Percentiles rank a stretch among this genome's conserved stretches.
phyloP scores from a whole-genome alignment of 1,284 basidiomycete species.

The Heterobasidion parviporum region DNA sequence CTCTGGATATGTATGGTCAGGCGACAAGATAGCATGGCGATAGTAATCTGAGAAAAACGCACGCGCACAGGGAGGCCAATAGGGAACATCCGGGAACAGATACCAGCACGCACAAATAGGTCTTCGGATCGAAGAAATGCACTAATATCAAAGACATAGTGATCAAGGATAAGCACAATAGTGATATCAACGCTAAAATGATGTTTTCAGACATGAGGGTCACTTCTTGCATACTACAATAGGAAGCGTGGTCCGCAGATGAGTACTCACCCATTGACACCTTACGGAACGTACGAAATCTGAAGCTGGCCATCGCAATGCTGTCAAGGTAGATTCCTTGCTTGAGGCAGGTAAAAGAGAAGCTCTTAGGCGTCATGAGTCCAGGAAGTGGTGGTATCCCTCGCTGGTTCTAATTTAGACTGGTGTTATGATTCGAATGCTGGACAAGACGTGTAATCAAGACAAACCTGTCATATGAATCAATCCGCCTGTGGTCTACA shows the following conservation, averaged over 20 bases:
- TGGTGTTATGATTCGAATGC: no score
- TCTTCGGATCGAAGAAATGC: conserved; percentile 5
- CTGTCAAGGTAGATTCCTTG: not conserved
- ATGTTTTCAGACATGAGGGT: not conserved
- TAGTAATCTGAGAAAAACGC: not conserved
- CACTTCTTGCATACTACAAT: not conserved
- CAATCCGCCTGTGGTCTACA: no score
- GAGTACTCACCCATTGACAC: conserved; percentile 8
- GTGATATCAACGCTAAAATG: conserved; percentile 3
- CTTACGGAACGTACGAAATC: conserved; percentile 13
- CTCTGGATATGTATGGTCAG: not conserved
- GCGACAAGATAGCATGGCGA: not conserved
- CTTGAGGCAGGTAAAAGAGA: no score
- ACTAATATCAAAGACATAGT: conserved; percentile 5
- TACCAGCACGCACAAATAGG: conserved; percentile 9
- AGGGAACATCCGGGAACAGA: conserved; percentile 8
- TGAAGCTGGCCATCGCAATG: conserved; percentile 3
- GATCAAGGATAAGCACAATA: conserved; percentile 5
- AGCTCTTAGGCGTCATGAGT: no score
- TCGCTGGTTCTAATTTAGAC: no score
- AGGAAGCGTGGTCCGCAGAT: not conserved
- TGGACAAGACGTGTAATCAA: no score
- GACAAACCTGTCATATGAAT: no score
- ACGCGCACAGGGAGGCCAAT: conserved; percentile 4
- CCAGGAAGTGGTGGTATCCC: no score